phyloP scores from a whole-genome alignment of 257 asterid genomes.

The Forsythia viridissima region DNA sequence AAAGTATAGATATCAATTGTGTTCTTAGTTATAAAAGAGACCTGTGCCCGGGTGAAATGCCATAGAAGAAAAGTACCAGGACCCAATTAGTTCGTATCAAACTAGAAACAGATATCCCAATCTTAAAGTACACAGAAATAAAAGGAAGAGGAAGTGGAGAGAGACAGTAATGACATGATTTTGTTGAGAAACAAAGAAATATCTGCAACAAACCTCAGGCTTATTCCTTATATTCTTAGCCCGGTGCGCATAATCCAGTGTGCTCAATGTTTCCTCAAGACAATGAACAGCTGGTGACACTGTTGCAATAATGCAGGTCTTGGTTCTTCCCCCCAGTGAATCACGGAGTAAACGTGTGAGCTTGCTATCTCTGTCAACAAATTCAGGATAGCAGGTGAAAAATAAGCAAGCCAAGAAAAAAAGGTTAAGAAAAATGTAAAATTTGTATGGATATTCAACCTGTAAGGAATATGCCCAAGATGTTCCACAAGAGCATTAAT shows the following conservation, averaged over 20 bases:
- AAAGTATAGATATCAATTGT: neutral
- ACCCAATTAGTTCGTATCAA: neutral
- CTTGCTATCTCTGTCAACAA: conserved; percentile 72
- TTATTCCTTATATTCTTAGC: conserved; percentile 89
- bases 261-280: conserved; percentile 91
- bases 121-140: neutral
- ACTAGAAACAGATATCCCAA: neutral
- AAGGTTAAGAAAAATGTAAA: neutral
- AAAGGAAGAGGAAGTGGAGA: neutral
- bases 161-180: neutral
- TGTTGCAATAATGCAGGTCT: conserved; percentile 88
- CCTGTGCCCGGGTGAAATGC: neutral
- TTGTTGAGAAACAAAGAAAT: neutral
- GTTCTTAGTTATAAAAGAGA: neutral
- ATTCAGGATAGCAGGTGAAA: neutral
- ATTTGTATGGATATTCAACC: conserved; percentile 37
- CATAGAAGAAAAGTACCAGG: neutral
- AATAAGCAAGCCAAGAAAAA: conserved; percentile 1
- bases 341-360: conserved; percentile 86
- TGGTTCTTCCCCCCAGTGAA: conserved; percentile 90
- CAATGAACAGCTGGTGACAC: conserved; percentile 94
- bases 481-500: conserved; percentile 91
- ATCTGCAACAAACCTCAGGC: conserved; percentile 65
- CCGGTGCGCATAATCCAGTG: conserved; percentile 87
- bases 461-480: conserved; percentile 83